These are phyloP conservation scores for Luffa aegyptiaca DNA, from an alignment of 306 rosid species.

Conservation along the genomic window DNA sequence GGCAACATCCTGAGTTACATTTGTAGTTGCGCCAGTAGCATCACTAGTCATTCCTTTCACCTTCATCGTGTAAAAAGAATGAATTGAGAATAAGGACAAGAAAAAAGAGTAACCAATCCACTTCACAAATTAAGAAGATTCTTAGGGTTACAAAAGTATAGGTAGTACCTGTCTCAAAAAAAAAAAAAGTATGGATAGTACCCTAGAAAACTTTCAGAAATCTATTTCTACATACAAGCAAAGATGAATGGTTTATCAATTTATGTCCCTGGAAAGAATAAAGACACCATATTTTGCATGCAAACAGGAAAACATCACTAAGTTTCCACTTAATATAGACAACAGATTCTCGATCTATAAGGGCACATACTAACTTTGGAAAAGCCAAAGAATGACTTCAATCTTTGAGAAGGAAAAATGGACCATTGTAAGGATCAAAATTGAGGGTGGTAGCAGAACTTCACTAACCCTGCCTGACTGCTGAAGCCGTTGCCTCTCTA, in stretches of 20 bases:
- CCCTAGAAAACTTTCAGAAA: not conserved
- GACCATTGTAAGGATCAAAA: not conserved
- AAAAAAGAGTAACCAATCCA: not conserved
- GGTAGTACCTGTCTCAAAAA: not conserved
- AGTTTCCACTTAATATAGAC: not conserved
- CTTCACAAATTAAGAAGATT: not conserved
- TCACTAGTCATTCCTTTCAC: constrained; percentile 47
- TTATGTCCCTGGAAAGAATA: not conserved
- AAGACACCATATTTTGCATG: not conserved
- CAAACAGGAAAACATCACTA: not conserved
- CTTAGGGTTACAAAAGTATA: not conserved
- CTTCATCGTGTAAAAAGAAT: constrained; percentile 22
- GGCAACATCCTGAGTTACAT: constrained; percentile 29
- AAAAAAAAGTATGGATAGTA: not conserved
- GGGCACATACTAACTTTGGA: not conserved
- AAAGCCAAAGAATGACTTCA: constrained; percentile 1
- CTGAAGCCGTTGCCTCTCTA: constrained; percentile 86
- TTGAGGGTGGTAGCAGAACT: not conserved
- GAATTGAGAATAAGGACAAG: not conserved
- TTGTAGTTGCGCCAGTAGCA: constrained; percentile 31
- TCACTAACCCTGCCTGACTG: constrained; percentile 63
- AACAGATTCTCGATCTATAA: not conserved
- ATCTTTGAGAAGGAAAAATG: not conserved
- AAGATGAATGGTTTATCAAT: not conserved
- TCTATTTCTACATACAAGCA: not conserved